Evolutionary conservation across 345 rosid genomes (phyloP).

Genomic region (Lepidium aucheri): DNA sequence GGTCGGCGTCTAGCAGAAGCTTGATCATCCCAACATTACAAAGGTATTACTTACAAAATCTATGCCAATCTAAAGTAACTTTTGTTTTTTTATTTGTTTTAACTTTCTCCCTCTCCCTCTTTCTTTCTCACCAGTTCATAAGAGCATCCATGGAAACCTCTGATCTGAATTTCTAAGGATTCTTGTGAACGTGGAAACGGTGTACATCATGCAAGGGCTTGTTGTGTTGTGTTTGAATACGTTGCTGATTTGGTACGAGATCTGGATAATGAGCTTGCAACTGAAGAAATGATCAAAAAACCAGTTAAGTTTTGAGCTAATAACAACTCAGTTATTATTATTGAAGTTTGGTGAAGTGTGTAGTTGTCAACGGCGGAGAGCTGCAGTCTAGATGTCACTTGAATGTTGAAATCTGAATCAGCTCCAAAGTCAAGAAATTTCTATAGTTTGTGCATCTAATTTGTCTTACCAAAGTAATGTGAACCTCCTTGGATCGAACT

Average conservation of each 20-base stretch:
- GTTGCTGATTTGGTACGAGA: no score
- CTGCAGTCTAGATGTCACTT: conserved; percentile 93
- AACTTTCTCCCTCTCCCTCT: background rate
- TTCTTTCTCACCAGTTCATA: conserved; percentile 53
- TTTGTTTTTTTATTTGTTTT: background rate
- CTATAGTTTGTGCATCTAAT: no score
- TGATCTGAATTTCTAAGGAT: conserved; percentile 41
- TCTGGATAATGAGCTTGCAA: no score
- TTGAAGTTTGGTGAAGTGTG: conserved; percentile 63
- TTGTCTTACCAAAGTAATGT: no score
- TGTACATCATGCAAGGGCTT: conserved; percentile 58
- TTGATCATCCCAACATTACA: conserved; percentile 75
- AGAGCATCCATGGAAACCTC: conserved; percentile 92
- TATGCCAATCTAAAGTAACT: background rate
- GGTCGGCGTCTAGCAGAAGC: conserved; percentile 90
- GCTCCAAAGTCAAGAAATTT: no score
- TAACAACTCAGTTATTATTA: no score
- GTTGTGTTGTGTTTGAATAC: conserved; percentile 81
- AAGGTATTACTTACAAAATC: conserved; percentile 32
- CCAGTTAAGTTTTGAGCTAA: no score
- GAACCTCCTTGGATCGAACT: no score
- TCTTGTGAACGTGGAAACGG: conserved; percentile 31
- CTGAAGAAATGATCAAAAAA: no score
- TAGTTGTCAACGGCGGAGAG: conserved; percentile 85
- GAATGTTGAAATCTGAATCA: no score